A percentile compares a stretch with the other conserved stretches of the same genome.
phyloP scores from a whole-genome alignment of 495 filamentous ascomycete species.

The Chaetomium tenue region DNA sequence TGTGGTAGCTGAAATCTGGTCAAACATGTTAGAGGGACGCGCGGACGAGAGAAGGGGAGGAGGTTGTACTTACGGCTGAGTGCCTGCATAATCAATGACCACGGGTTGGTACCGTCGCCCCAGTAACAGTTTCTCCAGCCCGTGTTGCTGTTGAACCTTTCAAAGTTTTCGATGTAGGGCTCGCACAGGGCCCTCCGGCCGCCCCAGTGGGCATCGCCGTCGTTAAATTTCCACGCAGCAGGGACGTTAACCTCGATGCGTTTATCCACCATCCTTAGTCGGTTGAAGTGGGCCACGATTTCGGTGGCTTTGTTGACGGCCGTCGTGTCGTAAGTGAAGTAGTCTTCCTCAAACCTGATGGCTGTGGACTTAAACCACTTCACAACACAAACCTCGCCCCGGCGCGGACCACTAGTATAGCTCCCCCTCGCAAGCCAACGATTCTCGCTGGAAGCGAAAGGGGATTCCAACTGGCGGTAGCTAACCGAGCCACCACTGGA shows the following conservation, averaged over 20 bases:
- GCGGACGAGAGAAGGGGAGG: too few species aligned
- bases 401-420: slow-evolving; percentile 30
- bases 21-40: too few species aligned
- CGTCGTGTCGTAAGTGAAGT: slow-evolving; percentile 38
- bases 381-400: slow-evolving; percentile 33
- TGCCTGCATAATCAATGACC: slow-evolving; percentile 38
- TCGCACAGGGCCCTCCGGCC: slow-evolving; percentile 30
- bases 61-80: too few species aligned
- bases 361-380: slow-evolving; percentile 41
- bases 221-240: slow-evolving; percentile 28
- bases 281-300: slow-evolving; percentile 38
- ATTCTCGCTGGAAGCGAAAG: slow-evolving; percentile 37
- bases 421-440: slow-evolving; percentile 36
- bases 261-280: slow-evolving; percentile 31
- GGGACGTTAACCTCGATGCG: slow-evolving; percentile 38
- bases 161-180: slow-evolving; percentile 41
- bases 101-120: neutral
- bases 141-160: slow-evolving; percentile 46
- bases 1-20: slow-evolving; percentile 41
- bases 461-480: slow-evolving; percentile 13
- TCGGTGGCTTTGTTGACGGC: slow-evolving; percentile 35
- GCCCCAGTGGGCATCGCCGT: slow-evolving; percentile 1
- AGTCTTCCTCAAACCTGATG: slow-evolving; percentile 30
- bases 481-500: neutral
- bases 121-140: slow-evolving; percentile 35